Evolutionary conservation across 495 filamentous ascomycete genomes (phyloP).

Genomic region (Hypoxylon perforatum): DNA sequence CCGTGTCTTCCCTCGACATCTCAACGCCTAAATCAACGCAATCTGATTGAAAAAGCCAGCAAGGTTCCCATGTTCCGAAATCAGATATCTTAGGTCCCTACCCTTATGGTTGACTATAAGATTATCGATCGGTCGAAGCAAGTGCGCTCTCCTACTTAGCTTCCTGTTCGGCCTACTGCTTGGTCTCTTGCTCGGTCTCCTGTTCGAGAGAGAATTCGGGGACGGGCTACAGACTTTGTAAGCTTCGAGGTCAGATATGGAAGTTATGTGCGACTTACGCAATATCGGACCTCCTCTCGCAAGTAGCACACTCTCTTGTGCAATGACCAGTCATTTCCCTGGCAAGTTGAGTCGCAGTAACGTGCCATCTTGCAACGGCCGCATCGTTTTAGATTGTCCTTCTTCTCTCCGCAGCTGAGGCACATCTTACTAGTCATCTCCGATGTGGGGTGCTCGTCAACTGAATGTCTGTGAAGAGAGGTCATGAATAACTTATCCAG

Average conservation of each 20-base stretch:
- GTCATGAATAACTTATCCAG: conserved; percentile 3
- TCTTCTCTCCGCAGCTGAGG: conserved; percentile 21
- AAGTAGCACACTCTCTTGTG: conserved; percentile 25
- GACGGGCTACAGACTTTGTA: conserved; percentile 11
- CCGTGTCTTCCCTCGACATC: too few relatives aligned
- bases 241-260: background rate
- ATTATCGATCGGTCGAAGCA: too few relatives aligned
- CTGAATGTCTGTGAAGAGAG: conserved; percentile 22
- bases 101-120: too few relatives aligned
- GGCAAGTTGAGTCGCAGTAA: conserved; percentile 28
- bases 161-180: too few relatives aligned
- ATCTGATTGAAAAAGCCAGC: too few relatives aligned
- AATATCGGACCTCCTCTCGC: conserved; percentile 9
- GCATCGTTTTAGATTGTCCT: conserved; percentile 4
- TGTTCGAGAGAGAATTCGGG: background rate
- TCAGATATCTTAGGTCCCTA: too few relatives aligned
- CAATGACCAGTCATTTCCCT: conserved; percentile 12
- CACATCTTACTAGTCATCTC: conserved; percentile 25
- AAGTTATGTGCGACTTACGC: conserved; percentile 19
- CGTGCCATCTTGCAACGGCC: conserved; percentile 23
- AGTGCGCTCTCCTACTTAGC: too few relatives aligned
- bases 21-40: too few relatives aligned
- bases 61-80: too few relatives aligned
- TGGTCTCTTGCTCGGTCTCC: too few relatives aligned
- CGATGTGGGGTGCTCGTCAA: conserved; percentile 12